A percentile compares a stretch with the other conserved stretches of the same genome.
Conservation (phyloP, 441 rosid genomes). For the Populus trichocarpa region DNA sequence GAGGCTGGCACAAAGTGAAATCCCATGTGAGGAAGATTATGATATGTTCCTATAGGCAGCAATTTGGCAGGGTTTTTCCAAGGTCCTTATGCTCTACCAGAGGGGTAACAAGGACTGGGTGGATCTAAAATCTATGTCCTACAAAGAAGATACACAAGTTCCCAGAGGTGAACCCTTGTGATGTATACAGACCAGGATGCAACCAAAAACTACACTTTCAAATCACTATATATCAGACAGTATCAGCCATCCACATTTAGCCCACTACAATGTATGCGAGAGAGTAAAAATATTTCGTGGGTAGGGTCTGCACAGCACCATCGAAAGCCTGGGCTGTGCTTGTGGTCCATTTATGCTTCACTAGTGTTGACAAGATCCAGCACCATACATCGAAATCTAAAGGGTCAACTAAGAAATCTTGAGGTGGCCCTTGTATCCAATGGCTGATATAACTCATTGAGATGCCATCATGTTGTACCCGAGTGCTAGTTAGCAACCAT, state of each 20-base stretch:
- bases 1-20: slow-evolving; percentile 9
- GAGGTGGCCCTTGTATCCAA: slow-evolving; percentile 15
- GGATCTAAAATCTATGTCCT: slow-evolving; percentile 48
- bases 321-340: slow-evolving; percentile 31
- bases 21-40: slow-evolving; percentile 4
- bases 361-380: slow-evolving; percentile 59
- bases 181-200: slow-evolving; percentile 22
- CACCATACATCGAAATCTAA: slow-evolving; percentile 45
- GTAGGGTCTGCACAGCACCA: slow-evolving; percentile 44
- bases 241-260: slow-evolving; percentile 27
- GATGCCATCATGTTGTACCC: slow-evolving; percentile 6
- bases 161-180: slow-evolving; percentile 35
- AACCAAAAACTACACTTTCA: slow-evolving; percentile 38
- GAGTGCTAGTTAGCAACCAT: background rate
- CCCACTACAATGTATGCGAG: slow-evolving; percentile 17
- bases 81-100: slow-evolving; percentile 18
- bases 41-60: slow-evolving; percentile 9
- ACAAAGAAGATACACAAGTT: slow-evolving; percentile 52
- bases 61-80: slow-evolving; percentile 22
- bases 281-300: slow-evolving; percentile 1
- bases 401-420: slow-evolving; percentile 18
- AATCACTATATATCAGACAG: slow-evolving; percentile 25
- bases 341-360: slow-evolving; percentile 50
- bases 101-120: slow-evolving; percentile 40
- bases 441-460: slow-evolving; percentile 17